These are phyloP conservation scores for Colletotrichum sp. DNA, from an alignment of 2,329 filamentous ascomycete species.

Conservation along the genomic window DNA sequence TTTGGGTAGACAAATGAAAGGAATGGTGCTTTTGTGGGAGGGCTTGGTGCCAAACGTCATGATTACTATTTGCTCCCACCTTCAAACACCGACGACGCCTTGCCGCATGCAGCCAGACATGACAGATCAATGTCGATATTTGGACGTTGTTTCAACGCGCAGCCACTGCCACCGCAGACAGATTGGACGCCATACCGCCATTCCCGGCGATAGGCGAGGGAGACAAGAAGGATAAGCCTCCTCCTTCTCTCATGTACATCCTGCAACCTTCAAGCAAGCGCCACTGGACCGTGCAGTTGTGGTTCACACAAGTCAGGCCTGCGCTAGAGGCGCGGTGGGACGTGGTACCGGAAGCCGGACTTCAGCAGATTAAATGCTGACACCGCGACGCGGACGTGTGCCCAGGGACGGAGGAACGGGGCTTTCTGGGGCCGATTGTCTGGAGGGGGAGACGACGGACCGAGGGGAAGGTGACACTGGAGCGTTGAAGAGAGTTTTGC, in stretches of 20 bases:
- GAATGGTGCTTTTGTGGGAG: background rate
- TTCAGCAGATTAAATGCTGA: background rate
- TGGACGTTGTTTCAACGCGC: background rate
- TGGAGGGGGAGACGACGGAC: background rate
- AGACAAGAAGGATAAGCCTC: background rate
- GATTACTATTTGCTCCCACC: background rate
- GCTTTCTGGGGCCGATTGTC: background rate
- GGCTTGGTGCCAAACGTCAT: background rate
- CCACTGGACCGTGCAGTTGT: background rate
- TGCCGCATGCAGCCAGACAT: background rate
- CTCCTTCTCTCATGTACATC: background rate
- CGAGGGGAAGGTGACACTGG: background rate
- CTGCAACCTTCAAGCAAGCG: background rate
- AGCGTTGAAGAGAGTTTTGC: background rate
- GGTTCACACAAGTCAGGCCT: background rate
- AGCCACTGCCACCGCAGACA: background rate
- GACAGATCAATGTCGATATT: background rate
- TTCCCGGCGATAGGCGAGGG: background rate
- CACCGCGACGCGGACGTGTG: background rate
- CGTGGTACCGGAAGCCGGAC: background rate
- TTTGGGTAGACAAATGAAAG: background rate
- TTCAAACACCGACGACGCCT: background rate
- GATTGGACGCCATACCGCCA: background rate
- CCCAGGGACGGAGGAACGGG: background rate
- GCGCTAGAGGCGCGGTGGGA: background rate